Conservation (phyloP, 2,329 filamentous ascomycete genomes). For the Colletotrichum navitas region DNA sequence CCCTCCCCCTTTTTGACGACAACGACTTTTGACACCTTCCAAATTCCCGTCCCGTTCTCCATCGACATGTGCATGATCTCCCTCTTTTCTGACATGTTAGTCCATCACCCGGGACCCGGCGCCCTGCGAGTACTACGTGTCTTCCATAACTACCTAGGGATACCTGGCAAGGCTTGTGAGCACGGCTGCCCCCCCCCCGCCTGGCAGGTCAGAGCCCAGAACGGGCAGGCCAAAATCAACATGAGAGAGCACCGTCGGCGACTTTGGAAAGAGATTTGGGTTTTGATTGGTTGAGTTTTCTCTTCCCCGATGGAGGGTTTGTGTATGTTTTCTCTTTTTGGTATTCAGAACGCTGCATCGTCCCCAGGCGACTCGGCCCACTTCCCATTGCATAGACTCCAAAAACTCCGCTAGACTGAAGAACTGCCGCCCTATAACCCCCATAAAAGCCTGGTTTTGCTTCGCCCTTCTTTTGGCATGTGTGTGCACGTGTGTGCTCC, state of each 20-base stretch:
- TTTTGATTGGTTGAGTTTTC: not conserved
- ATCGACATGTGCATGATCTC: too few relatives aligned
- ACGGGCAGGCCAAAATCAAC: not conserved
- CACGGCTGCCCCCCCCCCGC: too few relatives aligned
- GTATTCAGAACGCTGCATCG: conserved; percentile 40
- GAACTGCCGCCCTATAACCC: conserved; percentile 29
- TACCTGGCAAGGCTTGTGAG: too few relatives aligned
- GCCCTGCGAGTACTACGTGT: too few relatives aligned
- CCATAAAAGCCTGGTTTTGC: conserved; percentile 14
- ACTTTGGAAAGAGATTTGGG: not conserved
- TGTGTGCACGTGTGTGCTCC: not conserved
- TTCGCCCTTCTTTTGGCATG: conserved; percentile 19
- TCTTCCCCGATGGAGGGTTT: conserved; percentile 6
- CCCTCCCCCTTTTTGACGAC: too few relatives aligned
- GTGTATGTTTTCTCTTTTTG: not conserved
- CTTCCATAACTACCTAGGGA: too few relatives aligned
- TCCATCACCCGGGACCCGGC: too few relatives aligned
- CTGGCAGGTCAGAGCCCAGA: not conserved
- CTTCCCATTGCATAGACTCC: conserved; percentile 25
- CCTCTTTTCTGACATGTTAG: too few relatives aligned
- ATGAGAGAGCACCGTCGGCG: not conserved
- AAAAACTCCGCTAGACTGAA: conserved; percentile 40
- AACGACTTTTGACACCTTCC: too few relatives aligned
- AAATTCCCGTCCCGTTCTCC: too few relatives aligned
- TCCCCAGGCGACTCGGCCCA: conserved; percentile 19